Conservation (phyloP, 2,329 filamentous ascomycete species). For the Colletotrichum sp. region DNA sequence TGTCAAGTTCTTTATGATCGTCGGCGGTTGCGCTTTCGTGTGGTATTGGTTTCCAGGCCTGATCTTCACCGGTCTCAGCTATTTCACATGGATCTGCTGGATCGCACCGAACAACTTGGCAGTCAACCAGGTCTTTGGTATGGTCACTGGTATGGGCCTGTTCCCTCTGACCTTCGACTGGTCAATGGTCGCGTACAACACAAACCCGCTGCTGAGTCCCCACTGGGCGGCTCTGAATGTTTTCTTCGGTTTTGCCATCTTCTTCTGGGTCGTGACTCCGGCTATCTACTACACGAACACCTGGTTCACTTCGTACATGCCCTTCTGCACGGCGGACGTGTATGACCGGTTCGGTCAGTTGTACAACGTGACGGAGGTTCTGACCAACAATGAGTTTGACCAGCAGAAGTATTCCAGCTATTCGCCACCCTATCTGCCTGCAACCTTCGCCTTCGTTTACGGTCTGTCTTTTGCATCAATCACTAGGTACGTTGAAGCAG, state of each 20-base stretch:
- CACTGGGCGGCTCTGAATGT: slow-evolving; percentile 67
- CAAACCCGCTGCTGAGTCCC: slow-evolving; percentile 50
- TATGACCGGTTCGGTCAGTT: slow-evolving; percentile 52
- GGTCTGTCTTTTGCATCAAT: slow-evolving; percentile 73
- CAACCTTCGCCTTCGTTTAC: slow-evolving; percentile 54
- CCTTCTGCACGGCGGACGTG: slow-evolving; percentile 58
- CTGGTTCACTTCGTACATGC: slow-evolving; percentile 60
- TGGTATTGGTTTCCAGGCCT: slow-evolving; percentile 55
- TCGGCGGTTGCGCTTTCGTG: slow-evolving; percentile 45
- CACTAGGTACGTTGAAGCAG: slow-evolving; percentile 33
- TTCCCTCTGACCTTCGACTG: slow-evolving; percentile 49
- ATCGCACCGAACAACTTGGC: slow-evolving; percentile 49
- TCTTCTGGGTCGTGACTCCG: slow-evolving; percentile 59
- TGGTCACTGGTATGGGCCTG: slow-evolving; percentile 42
- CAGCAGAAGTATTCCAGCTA: slow-evolving; percentile 50
- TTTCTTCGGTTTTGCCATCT: slow-evolving; percentile 56
- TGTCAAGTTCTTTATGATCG: slow-evolving; percentile 43
- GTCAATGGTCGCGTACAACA: slow-evolving; percentile 27
- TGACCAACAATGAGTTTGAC: slow-evolving; percentile 49
- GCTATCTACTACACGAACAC: slow-evolving; percentile 64
- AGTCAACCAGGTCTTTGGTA: slow-evolving; percentile 55
- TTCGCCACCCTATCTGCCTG: slow-evolving; percentile 55
- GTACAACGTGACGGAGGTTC: slow-evolving; percentile 51
- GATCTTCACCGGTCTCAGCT: slow-evolving; percentile 45
- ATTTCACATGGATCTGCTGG: slow-evolving; percentile 52